A percentile compares a stretch with the other conserved stretches of the same genome.
phyloP scores from a whole-genome alignment of 1,139 yeast genomes.

The Hanseniaspora gamundiae region DNA sequence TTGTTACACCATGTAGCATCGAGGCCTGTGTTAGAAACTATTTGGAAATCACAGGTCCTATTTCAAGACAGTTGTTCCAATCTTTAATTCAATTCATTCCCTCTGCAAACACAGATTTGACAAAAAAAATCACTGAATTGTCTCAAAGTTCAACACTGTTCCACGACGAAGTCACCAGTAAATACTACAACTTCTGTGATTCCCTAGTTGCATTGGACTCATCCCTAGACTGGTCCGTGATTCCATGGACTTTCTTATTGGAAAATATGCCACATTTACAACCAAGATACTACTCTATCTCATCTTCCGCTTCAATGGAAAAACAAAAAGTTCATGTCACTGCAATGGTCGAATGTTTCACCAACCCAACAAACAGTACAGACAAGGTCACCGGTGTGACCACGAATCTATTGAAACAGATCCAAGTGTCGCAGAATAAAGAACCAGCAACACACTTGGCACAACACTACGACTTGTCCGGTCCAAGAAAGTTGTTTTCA shows the following conservation, averaged over 20 bases:
- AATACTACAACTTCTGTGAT: slow-evolving; percentile 65
- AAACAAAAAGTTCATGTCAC: slow-evolving; percentile 71
- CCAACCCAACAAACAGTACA: slow-evolving; percentile 17
- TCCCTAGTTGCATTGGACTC: slow-evolving; percentile 50
- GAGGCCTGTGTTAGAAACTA: slow-evolving; percentile 80
- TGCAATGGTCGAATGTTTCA: slow-evolving; percentile 67
- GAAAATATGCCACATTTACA: slow-evolving; percentile 74
- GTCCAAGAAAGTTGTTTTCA: slow-evolving; percentile 61
- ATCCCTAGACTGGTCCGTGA: slow-evolving; percentile 54
- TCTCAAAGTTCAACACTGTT: slow-evolving; percentile 60
- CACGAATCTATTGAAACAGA: slow-evolving; percentile 72
- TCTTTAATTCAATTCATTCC: slow-evolving; percentile 84
- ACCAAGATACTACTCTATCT: slow-evolving; percentile 94
- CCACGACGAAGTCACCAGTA: slow-evolving; percentile 48
- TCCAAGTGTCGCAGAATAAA: slow-evolving; percentile 39
- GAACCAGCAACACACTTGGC: slow-evolving; percentile 28
- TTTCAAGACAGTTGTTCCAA: slow-evolving; percentile 76
- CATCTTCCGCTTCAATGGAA: slow-evolving; percentile 76
- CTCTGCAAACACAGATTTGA: slow-evolving; percentile 34
- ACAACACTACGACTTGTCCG: slow-evolving; percentile 57
- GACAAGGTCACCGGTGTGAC: slow-evolving; percentile 53
- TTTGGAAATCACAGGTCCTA: slow-evolving; percentile 84
- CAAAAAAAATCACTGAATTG: slow-evolving; percentile 38
- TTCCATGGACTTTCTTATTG: slow-evolving; percentile 76
- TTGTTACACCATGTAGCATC: slow-evolving; percentile 86